phyloP scores from a whole-genome alignment of 495 filamentous ascomycete species.

The Choiromyces venosus region DNA sequence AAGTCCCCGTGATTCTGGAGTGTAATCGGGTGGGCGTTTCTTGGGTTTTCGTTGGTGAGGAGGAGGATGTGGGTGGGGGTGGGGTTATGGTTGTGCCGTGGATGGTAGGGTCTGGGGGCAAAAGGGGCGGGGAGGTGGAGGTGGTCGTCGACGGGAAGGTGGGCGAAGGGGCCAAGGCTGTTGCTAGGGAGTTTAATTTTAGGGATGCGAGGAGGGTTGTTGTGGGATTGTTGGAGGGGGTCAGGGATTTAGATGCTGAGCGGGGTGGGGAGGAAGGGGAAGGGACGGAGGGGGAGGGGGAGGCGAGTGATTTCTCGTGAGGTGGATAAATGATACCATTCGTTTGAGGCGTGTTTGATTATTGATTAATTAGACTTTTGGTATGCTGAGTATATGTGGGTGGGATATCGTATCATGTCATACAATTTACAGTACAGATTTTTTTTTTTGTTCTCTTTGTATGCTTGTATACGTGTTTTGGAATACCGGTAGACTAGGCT shows the following conservation, averaged over 20 bases:
- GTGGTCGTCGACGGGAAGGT: no score
- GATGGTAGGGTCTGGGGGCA: not conserved
- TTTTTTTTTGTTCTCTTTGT: not conserved
- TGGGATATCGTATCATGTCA: not conserved
- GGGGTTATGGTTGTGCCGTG: not conserved
- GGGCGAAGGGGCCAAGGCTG: not conserved
- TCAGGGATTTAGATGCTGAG: not conserved
- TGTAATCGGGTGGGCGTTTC: not conserved
- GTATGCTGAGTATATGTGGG: not conserved
- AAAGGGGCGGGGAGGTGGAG: not conserved
- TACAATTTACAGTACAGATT: not conserved
- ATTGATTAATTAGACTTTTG: not conserved
- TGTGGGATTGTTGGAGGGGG: not conserved
- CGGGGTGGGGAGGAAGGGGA: not conserved
- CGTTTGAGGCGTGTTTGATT: not conserved
- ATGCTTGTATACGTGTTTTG: not conserved
- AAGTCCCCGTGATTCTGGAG: not conserved
- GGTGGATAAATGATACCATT: not conserved
- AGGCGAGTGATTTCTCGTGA: not conserved
- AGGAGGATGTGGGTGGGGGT: not conserved
- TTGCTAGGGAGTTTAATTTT: not conserved
- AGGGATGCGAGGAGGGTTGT: conserved; percentile 1
- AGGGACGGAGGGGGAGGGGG: not conserved
- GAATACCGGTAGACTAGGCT: not conserved
- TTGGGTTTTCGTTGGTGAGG: not conserved